These are phyloP conservation scores for Saturnispora hagleri DNA, from an alignment of 805 yeast genomes.

Conservation along the genomic window DNA sequence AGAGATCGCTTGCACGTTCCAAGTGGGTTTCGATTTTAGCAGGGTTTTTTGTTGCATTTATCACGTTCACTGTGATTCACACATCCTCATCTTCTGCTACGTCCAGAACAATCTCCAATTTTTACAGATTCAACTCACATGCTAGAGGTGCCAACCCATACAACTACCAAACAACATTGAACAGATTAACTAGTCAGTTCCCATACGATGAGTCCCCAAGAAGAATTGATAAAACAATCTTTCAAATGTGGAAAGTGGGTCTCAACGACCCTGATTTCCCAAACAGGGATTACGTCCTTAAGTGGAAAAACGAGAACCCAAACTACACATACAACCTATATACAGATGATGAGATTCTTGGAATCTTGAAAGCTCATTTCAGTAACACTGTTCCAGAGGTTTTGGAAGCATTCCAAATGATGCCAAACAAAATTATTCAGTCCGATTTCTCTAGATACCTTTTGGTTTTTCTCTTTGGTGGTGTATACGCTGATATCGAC, in stretches of 20 bases:
- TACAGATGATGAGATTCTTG: slow-evolving; percentile 27
- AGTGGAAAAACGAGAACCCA: slow-evolving; percentile 30
- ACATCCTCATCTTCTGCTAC: slow-evolving; percentile 19
- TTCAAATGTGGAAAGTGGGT: slow-evolving; percentile 31
- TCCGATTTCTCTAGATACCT: slow-evolving; percentile 52
- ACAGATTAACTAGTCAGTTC: slow-evolving; percentile 24
- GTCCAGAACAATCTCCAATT: slow-evolving; percentile 23
- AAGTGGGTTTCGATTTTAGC: slow-evolving; percentile 20
- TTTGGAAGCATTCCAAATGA: slow-evolving; percentile 40
- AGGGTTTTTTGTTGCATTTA: slow-evolving; percentile 22
- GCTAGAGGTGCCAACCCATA: slow-evolving; percentile 29
- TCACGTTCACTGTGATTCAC: slow-evolving; percentile 18
- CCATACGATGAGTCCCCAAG: slow-evolving; percentile 28
- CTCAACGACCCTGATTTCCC: slow-evolving; percentile 29
- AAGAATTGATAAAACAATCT: slow-evolving; percentile 25
- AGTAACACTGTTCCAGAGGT: slow-evolving; percentile 39
- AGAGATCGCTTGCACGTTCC: slow-evolving; percentile 13
- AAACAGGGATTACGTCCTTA: slow-evolving; percentile 22
- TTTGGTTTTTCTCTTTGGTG: slow-evolving; percentile 45
- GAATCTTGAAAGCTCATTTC: slow-evolving; percentile 21
- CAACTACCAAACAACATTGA: slow-evolving; percentile 25
- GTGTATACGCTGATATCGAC: slow-evolving; percentile 54
- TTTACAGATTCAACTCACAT: slow-evolving; percentile 26
- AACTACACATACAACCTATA: slow-evolving; percentile 25
- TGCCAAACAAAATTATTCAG: slow-evolving; percentile 44